Evolutionary conservation across 1,284 basidiomycete genomes (phyloP).

Genomic region (Neonothopanus nambi): DNA sequence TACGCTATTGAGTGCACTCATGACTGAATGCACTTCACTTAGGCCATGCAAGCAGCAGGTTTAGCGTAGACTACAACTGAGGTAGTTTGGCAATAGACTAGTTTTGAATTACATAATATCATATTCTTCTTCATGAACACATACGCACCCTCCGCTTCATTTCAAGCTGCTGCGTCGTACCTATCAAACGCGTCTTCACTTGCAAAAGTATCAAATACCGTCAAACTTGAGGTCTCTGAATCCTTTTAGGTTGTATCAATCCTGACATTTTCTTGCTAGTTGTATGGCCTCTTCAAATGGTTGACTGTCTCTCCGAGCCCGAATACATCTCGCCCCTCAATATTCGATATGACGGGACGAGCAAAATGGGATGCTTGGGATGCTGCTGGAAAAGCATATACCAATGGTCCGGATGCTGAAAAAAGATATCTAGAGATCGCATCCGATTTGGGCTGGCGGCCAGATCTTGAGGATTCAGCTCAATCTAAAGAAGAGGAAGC

Average conservation of each 20-base stretch:
- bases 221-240: constrained; percentile 72
- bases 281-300: constrained; percentile 87
- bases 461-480: constrained; percentile 28
- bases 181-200: constrained; percentile 57
- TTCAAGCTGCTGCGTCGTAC: constrained; percentile 64
- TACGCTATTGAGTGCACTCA: not conserved
- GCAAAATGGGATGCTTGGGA: constrained; percentile 92
- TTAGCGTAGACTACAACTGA: constrained; percentile 53
- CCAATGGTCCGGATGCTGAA: constrained; percentile 47
- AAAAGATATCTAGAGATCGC: constrained; percentile 74
- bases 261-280: constrained; percentile 44
- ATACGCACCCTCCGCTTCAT: constrained; percentile 46
- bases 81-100: constrained; percentile 18
- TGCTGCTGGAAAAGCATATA: constrained; percentile 50
- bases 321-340: constrained; percentile 64
- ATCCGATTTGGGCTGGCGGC: constrained; percentile 64
- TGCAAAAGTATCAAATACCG: constrained; percentile 51
- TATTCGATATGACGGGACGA: constrained; percentile 79
- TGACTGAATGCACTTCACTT: constrained; percentile 16
- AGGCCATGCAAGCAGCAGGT: constrained; percentile 87
- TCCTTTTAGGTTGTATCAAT: constrained; percentile 15
- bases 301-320: constrained; percentile 62
- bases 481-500: constrained; percentile 30
- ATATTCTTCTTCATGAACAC: constrained; percentile 1
- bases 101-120: constrained; percentile 21